Base-by-base conservation (phyloP, 192 early-diverging fungal genomes). In the Glomus cerebriforme region DNA sequence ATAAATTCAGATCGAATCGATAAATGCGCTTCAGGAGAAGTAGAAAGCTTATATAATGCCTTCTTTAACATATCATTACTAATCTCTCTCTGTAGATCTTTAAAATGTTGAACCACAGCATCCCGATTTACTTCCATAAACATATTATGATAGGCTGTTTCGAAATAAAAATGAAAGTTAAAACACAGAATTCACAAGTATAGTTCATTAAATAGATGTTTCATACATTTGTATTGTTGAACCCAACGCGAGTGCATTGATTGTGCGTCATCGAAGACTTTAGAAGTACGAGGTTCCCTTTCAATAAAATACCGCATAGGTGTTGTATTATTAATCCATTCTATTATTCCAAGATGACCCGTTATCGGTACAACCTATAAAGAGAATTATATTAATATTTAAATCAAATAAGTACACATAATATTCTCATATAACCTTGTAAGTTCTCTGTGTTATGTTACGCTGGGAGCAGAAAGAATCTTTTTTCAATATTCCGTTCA, bases 271-370 rank as follows among this genome's bases (percentile, higher is more conserved):
- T 29, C 69, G 39, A 87, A 82, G 6, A 80, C 68, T 19, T 87
- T 85, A 32, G 88, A 85, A 63, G 78, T 85, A 4, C 68, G 65
- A 0, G 89, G 59, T 49, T 87, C 87, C 26, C 85, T 82, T 59
- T 86, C 84, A 60, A 95, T 85, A 73, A 91, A 94, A 27, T 77
- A 81, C 6, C 89, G 85, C 9, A 94, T 75, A 0, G 94, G 90
- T 49, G 87, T 91, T 2, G 94, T 95, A 65, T 93, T 83, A 58
- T 90, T 84, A 1, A 94, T 86, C 94, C 94, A 95, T 81, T 95
- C 93, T 73, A 95, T 84, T 15, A 94, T 86, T 71, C 94, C 94
- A 8, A 95, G 82, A 19, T 80, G 84, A 10, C 82, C 80, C 3
- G 88, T 83, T 86, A 91, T 89, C 1, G 90, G 90, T 13, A 91